Evolutionary conservation across 495 filamentous ascomycete species (phyloP), one percentile per base, ranked within the genome.

Genomic region (Collariella sp.): DNA sequence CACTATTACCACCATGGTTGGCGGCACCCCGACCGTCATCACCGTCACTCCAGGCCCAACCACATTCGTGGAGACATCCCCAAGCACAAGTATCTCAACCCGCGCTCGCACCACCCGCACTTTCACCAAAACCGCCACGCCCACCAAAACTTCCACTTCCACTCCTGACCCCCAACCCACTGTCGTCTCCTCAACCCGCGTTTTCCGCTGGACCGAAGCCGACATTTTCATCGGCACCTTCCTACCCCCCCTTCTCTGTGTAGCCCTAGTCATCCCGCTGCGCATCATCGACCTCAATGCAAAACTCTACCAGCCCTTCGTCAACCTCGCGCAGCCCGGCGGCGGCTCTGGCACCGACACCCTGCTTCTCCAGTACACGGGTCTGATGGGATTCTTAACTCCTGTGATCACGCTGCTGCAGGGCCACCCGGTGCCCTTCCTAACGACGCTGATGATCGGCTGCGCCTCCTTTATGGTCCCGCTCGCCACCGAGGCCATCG

Each of bases 261-360:
- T 69, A 10, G 51, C 52, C 2, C 46, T 71, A 13, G 57, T 67
- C 7, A 67, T 71, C 44, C 63, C 63, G 4, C 49, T 68, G 10
- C 61, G 67, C 10, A 60, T 71, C 40, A 65, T 71, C 53, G 69
- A 71, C 56, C 62, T 66, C 26, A 70, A 69, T 58, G 64, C 61
- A 0, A 71, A 71, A 55, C 62, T 70, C 10, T 68, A 67, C 41
- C 67, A 71, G 46, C 69, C 69, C n/a, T 71, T 67, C 60, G 67
- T 67, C 22, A 52, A 61, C 2, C 61, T 71, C 4, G 54, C 65
- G 7, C 22, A 16, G 3, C 40, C 43, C 13, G 57, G 55, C 34
- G 65, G 63, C 20, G 52, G 46, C 1, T 26, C 40, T 1, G 63
- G 57, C 1, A 24, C 55, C 3, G 54, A 64, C 19, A 62, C 67